Conservation (phyloP, 805 yeast genomes). For the Candida tammaniensis region DNA sequence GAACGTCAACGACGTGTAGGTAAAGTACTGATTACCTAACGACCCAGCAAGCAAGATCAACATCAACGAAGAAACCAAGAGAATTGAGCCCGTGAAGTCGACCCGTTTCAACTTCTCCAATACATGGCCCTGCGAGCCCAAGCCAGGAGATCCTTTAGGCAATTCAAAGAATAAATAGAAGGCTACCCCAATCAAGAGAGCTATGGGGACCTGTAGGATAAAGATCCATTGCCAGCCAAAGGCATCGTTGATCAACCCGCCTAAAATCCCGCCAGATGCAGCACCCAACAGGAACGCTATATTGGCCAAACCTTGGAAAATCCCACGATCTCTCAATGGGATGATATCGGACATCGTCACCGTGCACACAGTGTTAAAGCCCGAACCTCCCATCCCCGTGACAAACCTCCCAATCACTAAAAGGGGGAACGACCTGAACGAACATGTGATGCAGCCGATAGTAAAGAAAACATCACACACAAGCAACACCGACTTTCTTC, state of each 20-base stretch:
- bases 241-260: constrained; percentile 54
- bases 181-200: constrained; percentile 40
- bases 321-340: constrained; percentile 71
- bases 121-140: constrained; percentile 47
- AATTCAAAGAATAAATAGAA: constrained; percentile 38
- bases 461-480: constrained; percentile 56
- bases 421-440: constrained; percentile 43
- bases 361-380: constrained; percentile 71
- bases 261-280: constrained; percentile 43
- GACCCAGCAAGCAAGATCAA: constrained; percentile 64
- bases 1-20: constrained; percentile 46
- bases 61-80: constrained; percentile 57
- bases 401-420: constrained; percentile 63
- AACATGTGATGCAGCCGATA: constrained; percentile 55
- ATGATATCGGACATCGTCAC: constrained; percentile 76
- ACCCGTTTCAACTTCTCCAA: constrained; percentile 53
- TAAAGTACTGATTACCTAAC: constrained; percentile 56
- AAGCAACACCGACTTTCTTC: constrained; percentile 53
- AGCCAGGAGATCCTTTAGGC: constrained; percentile 57
- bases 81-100: constrained; percentile 63
- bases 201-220: constrained; percentile 39
- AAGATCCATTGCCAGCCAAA: constrained; percentile 52
- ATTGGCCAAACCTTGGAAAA: constrained; percentile 81
- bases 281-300: constrained; percentile 72
- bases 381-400: constrained; percentile 92